Evolutionary conservation across 1,139 yeast genomes (phyloP).

Genomic region (Ogataea hybrid): DNA sequence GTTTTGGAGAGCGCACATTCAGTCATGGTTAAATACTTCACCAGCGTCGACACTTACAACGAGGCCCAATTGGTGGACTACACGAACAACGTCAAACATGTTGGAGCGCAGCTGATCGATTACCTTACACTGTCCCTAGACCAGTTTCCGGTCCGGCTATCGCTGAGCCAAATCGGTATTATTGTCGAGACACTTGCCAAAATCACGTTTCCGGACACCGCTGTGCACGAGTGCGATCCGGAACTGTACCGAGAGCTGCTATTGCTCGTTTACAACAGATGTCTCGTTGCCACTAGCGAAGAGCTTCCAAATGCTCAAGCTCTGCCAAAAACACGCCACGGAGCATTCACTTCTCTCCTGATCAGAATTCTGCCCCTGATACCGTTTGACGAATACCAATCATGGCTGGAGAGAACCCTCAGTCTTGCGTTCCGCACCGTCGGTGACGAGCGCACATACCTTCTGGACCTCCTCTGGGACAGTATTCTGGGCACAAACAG

Average conservation of each 20-base stretch:
- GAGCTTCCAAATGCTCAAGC: conserved; percentile 26
- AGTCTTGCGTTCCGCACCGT: conserved; percentile 34
- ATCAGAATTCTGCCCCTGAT: conserved; percentile 56
- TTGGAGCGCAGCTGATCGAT: conserved; percentile 18
- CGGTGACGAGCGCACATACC: conserved; percentile 32
- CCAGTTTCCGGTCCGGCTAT: conserved; percentile 58
- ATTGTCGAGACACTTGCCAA: conserved; percentile 60
- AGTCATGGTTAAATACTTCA: conserved; percentile 51
- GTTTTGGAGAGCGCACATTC: conserved; percentile 68
- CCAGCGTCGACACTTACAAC: conserved; percentile 20
- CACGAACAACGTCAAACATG: conserved; percentile 20
- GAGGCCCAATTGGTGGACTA: conserved; percentile 13
- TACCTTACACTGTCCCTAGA: conserved; percentile 34
- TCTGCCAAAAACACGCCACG: conserved; percentile 46
- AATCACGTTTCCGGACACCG: conserved; percentile 46
- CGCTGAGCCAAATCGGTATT: conserved; percentile 55
- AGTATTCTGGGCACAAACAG: conserved; percentile 40
- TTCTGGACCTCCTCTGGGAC: conserved; percentile 39
- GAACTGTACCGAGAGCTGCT: conserved; percentile 39
- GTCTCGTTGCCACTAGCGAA: conserved; percentile 25
- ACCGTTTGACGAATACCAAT: conserved; percentile 41
- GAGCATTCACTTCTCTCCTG: conserved; percentile 49
- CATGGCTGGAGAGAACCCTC: conserved; percentile 51
- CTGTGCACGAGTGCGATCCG: conserved; percentile 30
- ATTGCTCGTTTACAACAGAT: conserved; percentile 40